phyloP scores from a whole-genome alignment of 306 rosid genomes.

The Comarum palustre region DNA sequence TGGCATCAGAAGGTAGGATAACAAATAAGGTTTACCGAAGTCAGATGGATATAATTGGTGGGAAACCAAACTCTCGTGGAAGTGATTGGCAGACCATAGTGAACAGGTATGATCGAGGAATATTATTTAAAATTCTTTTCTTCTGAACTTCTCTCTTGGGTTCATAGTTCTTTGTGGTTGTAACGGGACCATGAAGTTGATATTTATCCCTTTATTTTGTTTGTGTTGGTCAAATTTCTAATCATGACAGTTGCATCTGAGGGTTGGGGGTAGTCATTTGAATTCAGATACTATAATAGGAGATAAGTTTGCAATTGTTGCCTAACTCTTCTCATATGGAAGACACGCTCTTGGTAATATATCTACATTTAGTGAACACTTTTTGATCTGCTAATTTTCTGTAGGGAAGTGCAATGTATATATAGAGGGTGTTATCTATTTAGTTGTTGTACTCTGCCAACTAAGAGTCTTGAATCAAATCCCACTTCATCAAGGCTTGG shows the following conservation, averaged over 20 bases:
- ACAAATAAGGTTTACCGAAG: slow-evolving; percentile 34
- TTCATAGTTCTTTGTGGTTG: not conserved
- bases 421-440: not conserved
- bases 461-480: not conserved
- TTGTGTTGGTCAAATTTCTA: not conserved
- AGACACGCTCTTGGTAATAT: not conserved
- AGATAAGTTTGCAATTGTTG: not conserved
- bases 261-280: not conserved
- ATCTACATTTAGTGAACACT: not conserved
- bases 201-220: not conserved
- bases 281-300: not conserved
- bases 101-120: slow-evolving; percentile 57
- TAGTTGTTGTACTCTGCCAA: not conserved
- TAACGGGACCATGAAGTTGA: not conserved
- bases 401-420: not conserved
- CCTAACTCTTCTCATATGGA: not conserved
- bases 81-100: slow-evolving; percentile 71
- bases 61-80: slow-evolving; percentile 37
- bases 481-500: slow-evolving; percentile 1
- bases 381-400: not conserved
- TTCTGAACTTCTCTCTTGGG: slow-evolving; percentile 10
- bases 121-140: slow-evolving; percentile 11
- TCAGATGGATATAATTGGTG: slow-evolving; percentile 27
- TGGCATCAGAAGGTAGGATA: slow-evolving; percentile 54
- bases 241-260: not conserved